Base-by-base conservation (phyloP, 2,329 filamentous ascomycete species). In the Coniochaeta prunicola region DNA sequence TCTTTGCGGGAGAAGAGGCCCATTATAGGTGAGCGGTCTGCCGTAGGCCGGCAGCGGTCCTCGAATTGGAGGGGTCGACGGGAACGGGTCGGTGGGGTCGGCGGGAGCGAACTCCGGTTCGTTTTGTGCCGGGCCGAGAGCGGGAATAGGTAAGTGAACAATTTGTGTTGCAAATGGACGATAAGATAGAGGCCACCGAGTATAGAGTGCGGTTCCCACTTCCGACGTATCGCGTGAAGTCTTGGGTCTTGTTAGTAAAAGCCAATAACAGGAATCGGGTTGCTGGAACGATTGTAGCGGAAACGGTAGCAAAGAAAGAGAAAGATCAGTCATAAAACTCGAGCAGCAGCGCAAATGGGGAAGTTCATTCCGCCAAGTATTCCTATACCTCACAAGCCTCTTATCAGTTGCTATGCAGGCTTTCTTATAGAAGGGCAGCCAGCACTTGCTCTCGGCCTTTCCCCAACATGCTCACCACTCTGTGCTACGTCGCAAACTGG, bases 1-100 rank as follows among this genome's bases (percentile, higher is more conserved):
- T 81, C 76, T 67, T 78, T 82, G 61, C 81, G 75, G 36, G 81
- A 81, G 68, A 84, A 84, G 63, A 84, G 66, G 65, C 81, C 80
- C 81, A 84, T 84, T 61, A 65, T 71, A 50, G 45, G 6, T 30
- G 4, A 50, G 45, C 45, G 45, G 21, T 50, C 45, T 50, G 24
- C 45, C 45, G 45, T 50, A 9, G 24, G 45, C 45, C 45, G 45
- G 45, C 45, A 50, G 45, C 45, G 45, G 45, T 50, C 21, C n/a
- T 45, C 45, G 45, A 50, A 50, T 30, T 26, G 45, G 45, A 50
- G 45, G 45, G 26, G 40, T 45, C 38, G 40, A 21, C 40, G 45
- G 53, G 53, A 5, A 19, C 50, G 34, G 36, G 57, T 33, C 15
- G 38, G 59, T 53, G 53, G 40, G 45, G 57, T 21, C 38, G 36